Evolutionary conservation across 225 moss, liverwort and hornwort species (phyloP).

Genomic region (Takakia lepidozioides): DNA sequence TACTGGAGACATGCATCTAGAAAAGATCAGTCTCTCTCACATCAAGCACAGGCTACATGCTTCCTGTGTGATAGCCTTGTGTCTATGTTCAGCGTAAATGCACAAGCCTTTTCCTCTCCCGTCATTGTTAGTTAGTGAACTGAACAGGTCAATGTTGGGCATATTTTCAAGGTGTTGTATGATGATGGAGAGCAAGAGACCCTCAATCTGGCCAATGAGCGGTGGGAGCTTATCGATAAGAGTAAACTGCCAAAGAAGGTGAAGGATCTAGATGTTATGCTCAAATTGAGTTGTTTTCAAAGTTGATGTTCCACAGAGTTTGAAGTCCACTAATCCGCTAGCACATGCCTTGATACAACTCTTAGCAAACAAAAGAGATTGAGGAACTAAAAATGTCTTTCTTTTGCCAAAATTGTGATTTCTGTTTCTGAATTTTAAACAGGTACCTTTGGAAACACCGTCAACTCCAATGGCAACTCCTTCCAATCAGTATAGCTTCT

Average conservation of each 20-base stretch:
- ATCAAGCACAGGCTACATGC: no score
- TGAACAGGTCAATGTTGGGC: no score
- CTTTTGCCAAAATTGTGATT: background rate
- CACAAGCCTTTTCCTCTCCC: no score
- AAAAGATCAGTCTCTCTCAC: no score
- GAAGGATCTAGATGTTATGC: constrained; percentile 18
- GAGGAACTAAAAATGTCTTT: background rate
- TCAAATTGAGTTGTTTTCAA: background rate
- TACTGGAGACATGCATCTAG: no score
- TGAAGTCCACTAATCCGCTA: background rate
- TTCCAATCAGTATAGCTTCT: no score
- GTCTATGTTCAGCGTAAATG: no score
- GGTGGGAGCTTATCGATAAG: constrained; percentile 54
- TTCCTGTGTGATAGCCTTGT: no score
- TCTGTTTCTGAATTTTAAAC: no score
- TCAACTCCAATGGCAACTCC: no score
- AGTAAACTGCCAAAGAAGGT: constrained; percentile 35
- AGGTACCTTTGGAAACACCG: no score
- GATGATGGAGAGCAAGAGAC: constrained; percentile 76
- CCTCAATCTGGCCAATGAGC: constrained; percentile 58
- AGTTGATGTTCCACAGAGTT: background rate
- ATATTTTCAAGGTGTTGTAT: constrained; percentile 71
- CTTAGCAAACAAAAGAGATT: background rate
- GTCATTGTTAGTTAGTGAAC: no score
- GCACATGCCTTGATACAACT: background rate